These are phyloP conservation scores for Solanum hybrid DNA, from an alignment of 305 asterid genomes.

Conservation along the genomic window DNA sequence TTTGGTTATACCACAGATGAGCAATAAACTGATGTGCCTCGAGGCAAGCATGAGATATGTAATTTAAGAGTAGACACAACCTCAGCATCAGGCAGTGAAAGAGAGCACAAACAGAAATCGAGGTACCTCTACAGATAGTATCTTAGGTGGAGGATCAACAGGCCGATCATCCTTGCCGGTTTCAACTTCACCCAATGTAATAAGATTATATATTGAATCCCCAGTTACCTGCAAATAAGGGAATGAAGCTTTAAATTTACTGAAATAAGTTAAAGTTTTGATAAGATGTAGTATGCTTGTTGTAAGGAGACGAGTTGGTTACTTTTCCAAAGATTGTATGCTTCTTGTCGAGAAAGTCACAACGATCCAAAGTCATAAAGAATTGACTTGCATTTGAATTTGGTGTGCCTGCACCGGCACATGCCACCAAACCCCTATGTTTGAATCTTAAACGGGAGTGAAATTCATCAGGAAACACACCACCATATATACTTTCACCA, in stretches of 20 bases:
- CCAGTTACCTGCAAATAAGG: slow-evolving; percentile 62
- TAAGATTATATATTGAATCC: slow-evolving; percentile 73
- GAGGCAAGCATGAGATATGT: background rate
- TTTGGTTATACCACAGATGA: background rate
- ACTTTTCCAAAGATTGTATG: slow-evolving; percentile 94
- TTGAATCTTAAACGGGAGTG: slow-evolving; percentile 94
- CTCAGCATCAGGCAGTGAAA: background rate
- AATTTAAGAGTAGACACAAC: background rate
- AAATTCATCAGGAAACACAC: slow-evolving; percentile 72
- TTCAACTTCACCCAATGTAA: slow-evolving; percentile 74
- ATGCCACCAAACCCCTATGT: slow-evolving; percentile 95
- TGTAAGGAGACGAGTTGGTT: slow-evolving; percentile 11
- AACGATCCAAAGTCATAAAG: slow-evolving; percentile 78
- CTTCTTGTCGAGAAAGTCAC: slow-evolving; percentile 88
- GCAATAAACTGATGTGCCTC: background rate
- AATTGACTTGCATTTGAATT: slow-evolving; percentile 91
- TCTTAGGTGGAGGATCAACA: slow-evolving; percentile 68
- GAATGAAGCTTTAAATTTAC: background rate
- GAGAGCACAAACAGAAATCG: slow-evolving; percentile 13
- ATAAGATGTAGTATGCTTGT: background rate
- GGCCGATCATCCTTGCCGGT: slow-evolving; percentile 78
- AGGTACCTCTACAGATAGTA: slow-evolving; percentile 78
- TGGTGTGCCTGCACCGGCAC: slow-evolving; percentile 73
- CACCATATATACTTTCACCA: slow-evolving; percentile 89
- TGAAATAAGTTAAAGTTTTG: background rate